phyloP scores from a whole-genome alignment of 2,329 filamentous ascomycete species.

The Phaeosphaeria sp. region DNA sequence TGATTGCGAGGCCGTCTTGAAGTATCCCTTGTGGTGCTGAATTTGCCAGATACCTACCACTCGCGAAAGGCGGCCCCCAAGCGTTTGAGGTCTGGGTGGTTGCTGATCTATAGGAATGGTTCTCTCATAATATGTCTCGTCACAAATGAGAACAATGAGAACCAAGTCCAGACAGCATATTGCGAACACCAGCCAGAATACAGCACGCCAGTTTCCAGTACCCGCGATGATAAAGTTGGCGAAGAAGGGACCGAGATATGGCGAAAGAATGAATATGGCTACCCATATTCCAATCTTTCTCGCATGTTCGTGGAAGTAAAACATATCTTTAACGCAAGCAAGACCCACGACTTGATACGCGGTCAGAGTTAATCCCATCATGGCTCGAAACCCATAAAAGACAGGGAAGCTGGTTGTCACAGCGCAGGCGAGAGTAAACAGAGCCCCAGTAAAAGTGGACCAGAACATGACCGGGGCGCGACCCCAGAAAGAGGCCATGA shows the following conservation, averaged over 20 bases:
- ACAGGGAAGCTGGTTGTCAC: constrained; percentile 45
- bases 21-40: constrained; percentile 37
- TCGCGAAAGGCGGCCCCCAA: constrained; percentile 22
- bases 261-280: constrained; percentile 34
- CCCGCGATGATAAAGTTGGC: constrained; percentile 34
- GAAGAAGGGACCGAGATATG: constrained; percentile 43
- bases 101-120: constrained; percentile 22
- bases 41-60: constrained; percentile 43
- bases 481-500: constrained; percentile 17
- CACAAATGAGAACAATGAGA: constrained; percentile 37
- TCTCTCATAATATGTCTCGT: constrained; percentile 46
- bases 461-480: constrained; percentile 53
- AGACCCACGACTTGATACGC: constrained; percentile 32
- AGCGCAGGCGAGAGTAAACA: constrained; percentile 47
- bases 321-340: constrained; percentile 44
- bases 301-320: constrained; percentile 48
- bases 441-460: constrained; percentile 51
- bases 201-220: constrained; percentile 30
- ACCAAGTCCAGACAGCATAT: constrained; percentile 26
- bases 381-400: constrained; percentile 44
- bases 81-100: constrained; percentile 19
- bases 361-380: constrained; percentile 32
- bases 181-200: constrained; percentile 31
- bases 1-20: constrained; percentile 25
- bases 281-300: constrained; percentile 45